Evolutionary conservation across 805 yeast species (phyloP), one percentile per base, ranked within the genome.

Genomic region (Starmerella bombicola): DNA sequence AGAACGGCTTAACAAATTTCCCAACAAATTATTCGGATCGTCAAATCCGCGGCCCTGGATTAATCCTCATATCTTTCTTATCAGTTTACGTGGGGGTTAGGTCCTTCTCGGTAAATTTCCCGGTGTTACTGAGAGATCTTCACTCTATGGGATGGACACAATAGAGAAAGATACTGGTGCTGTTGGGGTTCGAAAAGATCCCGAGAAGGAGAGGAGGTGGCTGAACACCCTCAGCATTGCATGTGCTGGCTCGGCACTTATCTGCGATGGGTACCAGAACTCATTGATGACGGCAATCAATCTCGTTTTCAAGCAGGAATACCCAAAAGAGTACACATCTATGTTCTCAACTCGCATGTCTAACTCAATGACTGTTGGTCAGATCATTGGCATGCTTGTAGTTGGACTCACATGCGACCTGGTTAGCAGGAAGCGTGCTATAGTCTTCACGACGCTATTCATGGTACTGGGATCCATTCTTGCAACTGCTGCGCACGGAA

Each of bases 201-300:
- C n/a, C n/a, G n/a, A n/a, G n/a, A 24, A 24, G 13, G 13, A 13
- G 12, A 24, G 28, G 13, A 24, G 28, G 28, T 24, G 28, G 28
- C 29, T 43, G 22, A 46, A 46, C 29, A n/a, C 23, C n/a, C 34
- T 43, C 15, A 40, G 48, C 30, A 37, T 46, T 19, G 42, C 42
- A 33, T 74, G 81, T 59, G 65, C 84, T 18, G 88, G 91, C 12
- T 77, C 74, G 48, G 88, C 86, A 1, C 67, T 80, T 53, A 71
- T 78, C 48, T 74, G 81, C 17, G 91, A 80, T 60, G 86, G 86
- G 2, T 79, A 79, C 58, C 84, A 78, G 54, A 78, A 79, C 55
- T 75, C 73, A 49, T 69, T 77, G 45, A 76, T 78, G 81, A 70
- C 81, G 4, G 77, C 78, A 77, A 52, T 70, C 48, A 78, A 78